Evolutionary conservation across 305 asterid genomes (phyloP), one percentile per base, ranked within the genome.

Genomic region (Caryopteris hybrid): DNA sequence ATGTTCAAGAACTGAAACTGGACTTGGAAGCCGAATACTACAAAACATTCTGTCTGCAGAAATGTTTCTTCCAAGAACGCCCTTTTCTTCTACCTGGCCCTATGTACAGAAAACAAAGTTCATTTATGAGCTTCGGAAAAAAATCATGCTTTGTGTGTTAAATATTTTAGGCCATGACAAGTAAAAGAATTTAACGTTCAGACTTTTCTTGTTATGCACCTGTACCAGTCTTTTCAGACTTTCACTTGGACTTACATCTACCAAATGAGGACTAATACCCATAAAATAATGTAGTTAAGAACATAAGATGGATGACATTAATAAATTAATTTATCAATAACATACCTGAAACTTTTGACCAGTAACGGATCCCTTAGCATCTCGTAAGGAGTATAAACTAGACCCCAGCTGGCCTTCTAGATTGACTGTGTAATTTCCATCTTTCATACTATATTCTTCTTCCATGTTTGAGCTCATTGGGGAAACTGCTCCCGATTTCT

Each of bases 1-100:
- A 39, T 66, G 82, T 63, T 85, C 96, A 29, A 87, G 89, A 82
- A 89, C 90, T 63, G 96, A 91, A 74, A 84, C 78, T 16, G 98
- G 96, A 71, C 97, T 88, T 64, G 90, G 92, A 69, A 80, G 79
- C 70, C 82, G 81, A 66, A 78, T 69, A 68, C 77, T 83, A 12
- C 80, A 72, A 47, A 76, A 59, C 57, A 70, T 79, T 51, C 61
- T 68, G 47, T 70, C 54, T 58, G 72, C 84, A 43, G 59, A 56
- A 36, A 70, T 70, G 68, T 68, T 78, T 71, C 77, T 79, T 55
- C 74, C 59, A n/a, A 57, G 62, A 69, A 38, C 72, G 60, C 76
- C 64, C 69, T 48, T 67, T 57, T 71, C 86, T 71, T 59, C 83
- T 13, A 52, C 70, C 62, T 56, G 61, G 29, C 45, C 89, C 92